phyloP scores from a whole-genome alignment of 345 rosid genomes.

The Acer campestre region DNA sequence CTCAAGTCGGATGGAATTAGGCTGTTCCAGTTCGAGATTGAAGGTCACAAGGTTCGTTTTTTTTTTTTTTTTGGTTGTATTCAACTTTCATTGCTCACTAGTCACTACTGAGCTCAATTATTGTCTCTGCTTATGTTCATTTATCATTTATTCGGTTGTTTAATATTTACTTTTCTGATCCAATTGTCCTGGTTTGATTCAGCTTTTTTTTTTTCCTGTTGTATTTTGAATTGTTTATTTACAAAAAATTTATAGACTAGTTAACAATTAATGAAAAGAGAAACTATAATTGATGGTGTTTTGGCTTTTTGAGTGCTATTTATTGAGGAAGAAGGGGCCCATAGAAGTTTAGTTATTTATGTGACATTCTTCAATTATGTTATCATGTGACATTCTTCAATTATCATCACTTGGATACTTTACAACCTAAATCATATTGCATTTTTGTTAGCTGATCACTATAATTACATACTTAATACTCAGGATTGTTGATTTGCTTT shows the following conservation, averaged over 20 bases:
- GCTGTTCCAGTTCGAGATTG: constrained; percentile 90
- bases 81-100: not conserved
- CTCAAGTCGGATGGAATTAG: constrained; percentile 78
- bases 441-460: not conserved
- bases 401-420: not conserved
- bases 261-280: not conserved
- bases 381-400: not conserved
- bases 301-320: not conserved
- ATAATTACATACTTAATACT: not conserved
- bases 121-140: not conserved
- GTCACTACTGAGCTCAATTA: not conserved
- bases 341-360: not conserved
- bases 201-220: not conserved
- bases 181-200: not conserved
- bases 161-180: not conserved
- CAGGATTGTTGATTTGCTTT: not conserved
- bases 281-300: not conserved
- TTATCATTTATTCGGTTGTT: not conserved
- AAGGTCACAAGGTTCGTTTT: constrained; percentile 69
- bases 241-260: no score
- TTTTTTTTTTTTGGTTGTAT: not conserved
- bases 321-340: constrained; percentile 6
- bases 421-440: not conserved
- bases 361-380: not conserved
- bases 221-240: not conserved